Conservation (phyloP, 2,329 filamentous ascomycete species). For the Hymenoscyphus scutula region DNA sequence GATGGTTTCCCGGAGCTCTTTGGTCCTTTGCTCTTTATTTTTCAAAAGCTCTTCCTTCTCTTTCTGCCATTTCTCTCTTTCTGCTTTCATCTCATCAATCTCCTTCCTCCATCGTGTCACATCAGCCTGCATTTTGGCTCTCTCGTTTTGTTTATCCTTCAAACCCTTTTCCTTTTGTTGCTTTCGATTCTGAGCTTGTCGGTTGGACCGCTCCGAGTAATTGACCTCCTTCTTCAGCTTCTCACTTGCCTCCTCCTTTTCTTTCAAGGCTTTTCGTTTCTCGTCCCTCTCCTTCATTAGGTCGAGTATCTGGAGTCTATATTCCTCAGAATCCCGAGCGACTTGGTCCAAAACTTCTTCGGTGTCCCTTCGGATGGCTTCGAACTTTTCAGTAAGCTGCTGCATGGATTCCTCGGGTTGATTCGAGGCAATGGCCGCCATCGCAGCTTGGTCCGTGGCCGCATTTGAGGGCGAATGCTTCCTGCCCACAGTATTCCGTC, state of each 20-base stretch:
- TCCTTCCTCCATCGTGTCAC: constrained; percentile 66
- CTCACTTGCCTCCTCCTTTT: constrained; percentile 87
- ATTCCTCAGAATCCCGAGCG: constrained; percentile 69
- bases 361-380: constrained; percentile 76
- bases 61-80: constrained; percentile 52
- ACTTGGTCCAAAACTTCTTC: constrained; percentile 73
- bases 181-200: constrained; percentile 74
- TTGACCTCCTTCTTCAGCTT: constrained; percentile 80
- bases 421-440: constrained; percentile 44
- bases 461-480: constrained; percentile 70
- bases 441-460: constrained; percentile 29
- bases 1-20: constrained; percentile 54
- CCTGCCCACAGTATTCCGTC: constrained; percentile 69
- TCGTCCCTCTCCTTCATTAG: constrained; percentile 76
- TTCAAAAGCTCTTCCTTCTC: constrained; percentile 52
- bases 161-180: constrained; percentile 72
- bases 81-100: constrained; percentile 56
- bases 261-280: constrained; percentile 73
- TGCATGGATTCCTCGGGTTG: constrained; percentile 67
- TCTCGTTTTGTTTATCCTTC: constrained; percentile 66
- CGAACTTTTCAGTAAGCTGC: constrained; percentile 77
- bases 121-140: constrained; percentile 67
- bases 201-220: constrained; percentile 76
- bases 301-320: constrained; percentile 61
- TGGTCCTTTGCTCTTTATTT: constrained; percentile 51